These are phyloP conservation scores for Falciphora oryzae DNA, from an alignment of 2,329 filamentous ascomycete genomes.

Conservation along the genomic window DNA sequence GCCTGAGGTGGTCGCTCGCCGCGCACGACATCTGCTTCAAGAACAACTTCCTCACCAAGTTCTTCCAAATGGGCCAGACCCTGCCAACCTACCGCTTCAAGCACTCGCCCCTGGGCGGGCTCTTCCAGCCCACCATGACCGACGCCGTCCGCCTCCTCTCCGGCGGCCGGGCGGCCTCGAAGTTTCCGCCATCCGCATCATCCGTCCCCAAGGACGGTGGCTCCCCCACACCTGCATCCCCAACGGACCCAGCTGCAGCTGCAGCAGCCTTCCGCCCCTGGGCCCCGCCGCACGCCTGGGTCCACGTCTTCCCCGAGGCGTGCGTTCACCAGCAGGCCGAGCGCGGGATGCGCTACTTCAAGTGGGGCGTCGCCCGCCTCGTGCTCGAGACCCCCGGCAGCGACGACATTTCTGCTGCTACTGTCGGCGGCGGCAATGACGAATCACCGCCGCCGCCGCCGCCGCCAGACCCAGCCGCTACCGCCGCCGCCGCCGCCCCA, in stretches of 20 bases:
- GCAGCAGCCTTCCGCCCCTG: constrained; percentile 61
- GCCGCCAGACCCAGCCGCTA: too few relatives aligned
- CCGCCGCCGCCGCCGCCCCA: constrained; percentile 44
- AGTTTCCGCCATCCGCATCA: not conserved
- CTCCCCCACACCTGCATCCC: constrained; percentile 9
- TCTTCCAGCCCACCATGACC: constrained; percentile 84
- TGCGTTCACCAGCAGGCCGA: constrained; percentile 83
- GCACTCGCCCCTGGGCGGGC: constrained; percentile 74
- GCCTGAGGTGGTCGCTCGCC: constrained; percentile 82
- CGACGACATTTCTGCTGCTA: too few relatives aligned
- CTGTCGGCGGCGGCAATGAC: too few relatives aligned
- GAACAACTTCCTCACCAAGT: constrained; percentile 59
- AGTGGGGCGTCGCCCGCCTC: constrained; percentile 89
- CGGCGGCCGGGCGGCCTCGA: constrained; percentile 13
- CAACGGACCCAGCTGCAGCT: constrained; percentile 56
- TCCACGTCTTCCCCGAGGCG: constrained; percentile 95
- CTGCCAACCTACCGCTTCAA: constrained; percentile 79
- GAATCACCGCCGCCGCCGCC: too few relatives aligned
- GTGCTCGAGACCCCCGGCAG: constrained; percentile 65
- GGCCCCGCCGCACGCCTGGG: constrained; percentile 67
- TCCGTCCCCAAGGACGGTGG: not conserved
- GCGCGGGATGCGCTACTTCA: constrained; percentile 88
- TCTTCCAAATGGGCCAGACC: constrained; percentile 87
- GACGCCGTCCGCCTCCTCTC: constrained; percentile 77
- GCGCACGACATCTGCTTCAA: constrained; percentile 90